phyloP scores from a whole-genome alignment of 345 rosid species.

The Gossypium raimondii region DNA sequence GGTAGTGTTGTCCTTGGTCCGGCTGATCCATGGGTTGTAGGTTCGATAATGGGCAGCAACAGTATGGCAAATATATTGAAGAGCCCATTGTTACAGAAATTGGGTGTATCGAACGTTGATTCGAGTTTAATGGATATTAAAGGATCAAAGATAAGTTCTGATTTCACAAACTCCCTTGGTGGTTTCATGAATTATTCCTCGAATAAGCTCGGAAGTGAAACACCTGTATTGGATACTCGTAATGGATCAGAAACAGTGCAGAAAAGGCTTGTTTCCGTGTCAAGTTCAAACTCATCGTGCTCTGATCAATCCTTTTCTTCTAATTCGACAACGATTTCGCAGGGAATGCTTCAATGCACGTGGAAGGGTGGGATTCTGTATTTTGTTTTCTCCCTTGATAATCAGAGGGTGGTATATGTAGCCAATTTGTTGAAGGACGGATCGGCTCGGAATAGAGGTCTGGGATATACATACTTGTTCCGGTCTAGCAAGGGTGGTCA shows the following conservation, averaged over 20 bases:
- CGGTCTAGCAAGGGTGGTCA: conserved; percentile 39
- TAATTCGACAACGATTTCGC: conserved; percentile 35
- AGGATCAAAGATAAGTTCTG: conserved; percentile 27
- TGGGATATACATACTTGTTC: conserved; percentile 54
- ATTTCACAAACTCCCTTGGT: conserved; percentile 37
- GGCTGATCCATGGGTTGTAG: conserved; percentile 46
- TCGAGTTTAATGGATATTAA: conserved; percentile 29
- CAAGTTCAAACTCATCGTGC: conserved; percentile 55
- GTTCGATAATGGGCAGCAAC: conserved; percentile 68
- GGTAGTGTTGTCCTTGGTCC: conserved; percentile 51
- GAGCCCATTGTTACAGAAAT: conserved; percentile 50
- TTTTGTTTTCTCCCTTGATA: conserved; percentile 77
- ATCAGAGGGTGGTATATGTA: conserved; percentile 55
- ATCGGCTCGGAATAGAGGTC: conserved; percentile 26
- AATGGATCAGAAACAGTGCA: conserved; percentile 30
- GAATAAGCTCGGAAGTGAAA: conserved; percentile 24
- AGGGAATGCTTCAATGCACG: conserved; percentile 72
- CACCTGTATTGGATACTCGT: conserved; percentile 10
- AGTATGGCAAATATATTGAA: conserved; percentile 58
- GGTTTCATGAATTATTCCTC: conserved; percentile 34
- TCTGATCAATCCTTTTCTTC: conserved; percentile 55
- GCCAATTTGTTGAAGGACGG: conserved; percentile 49
- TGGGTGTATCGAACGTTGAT: conserved; percentile 39
- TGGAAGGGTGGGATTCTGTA: conserved; percentile 66
- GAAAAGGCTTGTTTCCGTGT: conserved; percentile 31